Evolutionary conservation across 2,329 filamentous ascomycete genomes (phyloP).

Genomic region (Penicillium sp.): DNA sequence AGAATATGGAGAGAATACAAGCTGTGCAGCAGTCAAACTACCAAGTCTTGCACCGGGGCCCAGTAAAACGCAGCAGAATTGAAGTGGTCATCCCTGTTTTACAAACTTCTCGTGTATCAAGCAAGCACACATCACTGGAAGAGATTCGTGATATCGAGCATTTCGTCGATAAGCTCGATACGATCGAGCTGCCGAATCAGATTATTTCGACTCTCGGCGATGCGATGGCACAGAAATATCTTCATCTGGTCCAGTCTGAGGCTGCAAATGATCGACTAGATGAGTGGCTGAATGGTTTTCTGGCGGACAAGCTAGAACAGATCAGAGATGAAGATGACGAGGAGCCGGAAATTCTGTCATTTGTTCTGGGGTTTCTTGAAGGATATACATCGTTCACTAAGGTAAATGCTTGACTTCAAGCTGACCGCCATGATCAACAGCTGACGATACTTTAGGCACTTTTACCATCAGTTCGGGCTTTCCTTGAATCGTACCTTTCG

Average conservation of each 20-base stretch:
- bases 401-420: conserved; percentile 23
- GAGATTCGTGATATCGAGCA: conserved; percentile 72
- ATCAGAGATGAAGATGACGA: conserved; percentile 50
- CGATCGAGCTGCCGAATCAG: conserved; percentile 79
- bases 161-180: conserved; percentile 73
- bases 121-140: conserved; percentile 62
- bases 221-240: conserved; percentile 73
- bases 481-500: conserved; percentile 54
- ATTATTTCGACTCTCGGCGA: conserved; percentile 75
- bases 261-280: conserved; percentile 43
- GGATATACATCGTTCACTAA: conserved; percentile 42
- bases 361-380: conserved; percentile 36
- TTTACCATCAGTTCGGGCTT: conserved; percentile 34
- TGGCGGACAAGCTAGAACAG: conserved; percentile 39
- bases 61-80: conserved; percentile 52
- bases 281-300: conserved; percentile 43
- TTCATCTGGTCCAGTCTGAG: conserved; percentile 66
- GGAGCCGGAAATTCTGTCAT: conserved; percentile 37
- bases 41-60: conserved; percentile 60
- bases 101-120: conserved; percentile 71
- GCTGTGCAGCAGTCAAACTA: conserved; percentile 57
- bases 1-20: conserved; percentile 46
- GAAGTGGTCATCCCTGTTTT: conserved; percentile 64
- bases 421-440: not conserved
- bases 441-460: conserved; percentile 31